phyloP scores from a whole-genome alignment of 352 stramenopile species.

The Thalassiosira hispida region DNA sequence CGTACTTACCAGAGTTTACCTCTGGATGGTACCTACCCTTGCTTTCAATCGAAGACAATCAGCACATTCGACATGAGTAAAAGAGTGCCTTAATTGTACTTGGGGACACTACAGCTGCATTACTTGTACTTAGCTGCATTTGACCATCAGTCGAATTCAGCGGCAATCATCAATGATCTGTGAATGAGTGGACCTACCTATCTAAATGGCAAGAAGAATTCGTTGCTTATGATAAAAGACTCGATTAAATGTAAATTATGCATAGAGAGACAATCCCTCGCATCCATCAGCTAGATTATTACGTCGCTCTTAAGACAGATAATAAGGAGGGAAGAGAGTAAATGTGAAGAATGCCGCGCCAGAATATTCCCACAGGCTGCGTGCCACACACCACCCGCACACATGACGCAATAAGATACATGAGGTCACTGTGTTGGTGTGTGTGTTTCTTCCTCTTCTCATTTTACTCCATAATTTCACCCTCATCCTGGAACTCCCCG shows the following conservation, averaged over 20 bases:
- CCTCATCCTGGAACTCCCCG: constrained; percentile 78
- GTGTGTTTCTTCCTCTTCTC: not conserved
- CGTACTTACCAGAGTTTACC: too few species aligned
- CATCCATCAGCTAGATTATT: too few species aligned
- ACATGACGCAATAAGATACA: not conserved
- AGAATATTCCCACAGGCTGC: constrained; percentile 4
- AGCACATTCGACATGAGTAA: too few species aligned
- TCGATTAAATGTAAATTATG: constrained; percentile 8
- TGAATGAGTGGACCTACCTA: too few species aligned
- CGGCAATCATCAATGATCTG: too few species aligned
- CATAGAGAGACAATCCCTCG: constrained; percentile 2
- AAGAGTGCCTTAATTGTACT: too few species aligned
- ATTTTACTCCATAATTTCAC: constrained; percentile 20
- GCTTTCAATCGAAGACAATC: too few species aligned
- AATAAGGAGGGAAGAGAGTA: not conserved
- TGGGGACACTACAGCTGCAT: too few species aligned
- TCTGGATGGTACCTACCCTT: too few species aligned
- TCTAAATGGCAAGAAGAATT: not conserved
- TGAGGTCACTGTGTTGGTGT: not conserved
- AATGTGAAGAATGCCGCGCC: not conserved
- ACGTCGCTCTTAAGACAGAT: not conserved
- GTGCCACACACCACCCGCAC: not conserved
- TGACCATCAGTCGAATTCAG: too few species aligned
- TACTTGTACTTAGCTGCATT: too few species aligned
- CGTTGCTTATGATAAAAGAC: not conserved